phyloP scores from a whole-genome alignment of 805 yeast species.

The Lipomyces orientalis region DNA sequence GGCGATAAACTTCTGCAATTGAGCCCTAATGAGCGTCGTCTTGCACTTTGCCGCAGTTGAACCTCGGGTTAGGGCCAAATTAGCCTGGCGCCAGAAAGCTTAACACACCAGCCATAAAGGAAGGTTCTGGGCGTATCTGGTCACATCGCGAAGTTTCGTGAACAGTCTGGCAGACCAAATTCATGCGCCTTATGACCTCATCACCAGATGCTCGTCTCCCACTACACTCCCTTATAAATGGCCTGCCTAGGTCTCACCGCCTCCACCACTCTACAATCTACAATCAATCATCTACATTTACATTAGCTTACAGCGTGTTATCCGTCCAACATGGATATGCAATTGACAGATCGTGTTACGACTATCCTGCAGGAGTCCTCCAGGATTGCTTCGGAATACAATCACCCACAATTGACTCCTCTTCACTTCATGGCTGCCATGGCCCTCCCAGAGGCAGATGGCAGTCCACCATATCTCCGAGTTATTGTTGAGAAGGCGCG shows the following conservation, averaged over 20 bases:
- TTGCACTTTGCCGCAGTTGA: neutral
- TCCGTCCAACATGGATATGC: slow-evolving; percentile 45
- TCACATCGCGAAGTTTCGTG: neutral
- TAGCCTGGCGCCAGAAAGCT: neutral
- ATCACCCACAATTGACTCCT: slow-evolving; percentile 85
- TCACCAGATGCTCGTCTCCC: neutral
- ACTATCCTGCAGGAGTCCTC: slow-evolving; percentile 78
- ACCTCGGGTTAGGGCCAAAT: neutral
- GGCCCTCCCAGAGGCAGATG: slow-evolving; percentile 65
- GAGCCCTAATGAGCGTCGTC: neutral
- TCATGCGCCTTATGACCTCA: neutral
- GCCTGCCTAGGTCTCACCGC: neutral
- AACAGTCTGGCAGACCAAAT: neutral
- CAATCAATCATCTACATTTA: neutral
- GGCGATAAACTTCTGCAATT: neutral
- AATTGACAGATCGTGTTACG: slow-evolving; percentile 93
- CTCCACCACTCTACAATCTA: neutral
- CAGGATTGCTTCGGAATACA: slow-evolving; percentile 80
- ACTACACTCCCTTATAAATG: neutral
- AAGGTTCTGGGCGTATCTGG: neutral
- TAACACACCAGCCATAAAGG: neutral
- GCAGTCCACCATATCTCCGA: slow-evolving; percentile 69
- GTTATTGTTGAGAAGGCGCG: slow-evolving; percentile 84
- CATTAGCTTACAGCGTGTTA: neutral
- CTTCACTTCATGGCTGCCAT: slow-evolving; percentile 90